Percentiles rank a stretch among this genome's conserved stretches.
Evolutionary conservation across 2,329 filamentous ascomycete species (phyloP).

Genomic region (Ceratocystis alfenasii): DNA sequence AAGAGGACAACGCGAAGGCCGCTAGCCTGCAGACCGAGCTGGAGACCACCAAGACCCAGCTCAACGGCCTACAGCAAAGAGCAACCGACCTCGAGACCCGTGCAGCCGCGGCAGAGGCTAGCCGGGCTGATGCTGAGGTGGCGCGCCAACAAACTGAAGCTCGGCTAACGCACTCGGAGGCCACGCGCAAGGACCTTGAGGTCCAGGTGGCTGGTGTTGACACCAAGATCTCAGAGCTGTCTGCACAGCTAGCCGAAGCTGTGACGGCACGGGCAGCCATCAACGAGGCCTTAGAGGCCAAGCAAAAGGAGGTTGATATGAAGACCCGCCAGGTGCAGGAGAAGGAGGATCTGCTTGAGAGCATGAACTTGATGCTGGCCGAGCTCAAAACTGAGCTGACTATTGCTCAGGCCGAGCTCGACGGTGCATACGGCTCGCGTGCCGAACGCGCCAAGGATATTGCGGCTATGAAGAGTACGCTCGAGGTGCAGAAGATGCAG

Average conservation of each 20-base stretch:
- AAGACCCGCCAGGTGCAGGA: constrained; percentile 33
- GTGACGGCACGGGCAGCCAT: constrained; percentile 31
- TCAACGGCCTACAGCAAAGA: constrained; percentile 33
- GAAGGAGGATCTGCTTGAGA: constrained; percentile 41
- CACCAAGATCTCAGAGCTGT: constrained; percentile 31
- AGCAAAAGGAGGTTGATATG: constrained; percentile 34
- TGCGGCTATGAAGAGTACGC: constrained; percentile 40
- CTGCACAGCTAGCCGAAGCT: constrained; percentile 29
- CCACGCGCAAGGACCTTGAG: constrained; percentile 22
- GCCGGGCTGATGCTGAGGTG: constrained; percentile 21
- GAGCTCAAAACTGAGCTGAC: constrained; percentile 52
- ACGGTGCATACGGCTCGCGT: constrained; percentile 48
- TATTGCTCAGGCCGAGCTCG: constrained; percentile 49
- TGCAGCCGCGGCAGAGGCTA: constrained; percentile 20
- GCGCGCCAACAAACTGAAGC: constrained; percentile 21
- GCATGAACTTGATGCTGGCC: constrained; percentile 40
- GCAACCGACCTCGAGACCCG: constrained; percentile 22
- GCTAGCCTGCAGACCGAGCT: constrained; percentile 34
- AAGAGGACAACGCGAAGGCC: constrained; percentile 23
- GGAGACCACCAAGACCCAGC: constrained; percentile 30
- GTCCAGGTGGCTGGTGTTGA: constrained; percentile 25
- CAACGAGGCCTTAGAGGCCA: constrained; percentile 31
- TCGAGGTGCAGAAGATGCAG: constrained; percentile 37
- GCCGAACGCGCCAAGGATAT: constrained; percentile 47
- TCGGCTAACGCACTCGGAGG: constrained; percentile 19